These are phyloP conservation scores for Theobroma grandiflorum DNA, from an alignment of 441 rosid species.

Conservation along the genomic window DNA sequence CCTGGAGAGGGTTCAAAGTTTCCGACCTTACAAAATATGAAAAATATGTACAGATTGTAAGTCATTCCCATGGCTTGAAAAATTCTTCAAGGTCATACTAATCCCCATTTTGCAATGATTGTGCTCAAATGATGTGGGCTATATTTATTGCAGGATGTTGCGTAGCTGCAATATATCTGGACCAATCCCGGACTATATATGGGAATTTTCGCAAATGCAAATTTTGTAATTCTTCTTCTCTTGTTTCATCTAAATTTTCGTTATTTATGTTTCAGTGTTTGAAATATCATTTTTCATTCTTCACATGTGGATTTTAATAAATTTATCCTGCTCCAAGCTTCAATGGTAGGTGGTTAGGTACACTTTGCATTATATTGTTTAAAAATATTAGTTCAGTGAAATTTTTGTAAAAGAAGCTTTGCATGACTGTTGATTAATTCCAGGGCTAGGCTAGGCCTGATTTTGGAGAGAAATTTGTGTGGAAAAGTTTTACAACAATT, in stretches of 20 bases:
- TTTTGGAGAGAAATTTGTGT: too few species aligned
- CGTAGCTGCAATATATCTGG: constrained; percentile 52
- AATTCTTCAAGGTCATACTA: background rate
- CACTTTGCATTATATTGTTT: too few species aligned
- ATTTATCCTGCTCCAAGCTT: background rate
- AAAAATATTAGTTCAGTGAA: too few species aligned
- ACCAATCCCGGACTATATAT: constrained; percentile 26
- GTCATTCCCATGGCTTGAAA: background rate
- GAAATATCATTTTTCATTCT: background rate
- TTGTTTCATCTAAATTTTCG: background rate
- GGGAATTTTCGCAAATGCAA: constrained; percentile 23
- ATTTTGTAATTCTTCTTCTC: constrained; percentile 26
- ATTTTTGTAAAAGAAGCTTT: too few species aligned
- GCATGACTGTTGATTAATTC: too few species aligned
- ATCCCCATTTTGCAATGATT: background rate
- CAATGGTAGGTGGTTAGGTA: background rate
- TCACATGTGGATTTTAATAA: background rate
- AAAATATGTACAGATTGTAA: constrained; percentile 27
- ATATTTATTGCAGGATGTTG: constrained; percentile 38
- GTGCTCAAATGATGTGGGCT: background rate
- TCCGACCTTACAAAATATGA: constrained; percentile 37
- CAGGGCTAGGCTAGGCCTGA: too few species aligned
- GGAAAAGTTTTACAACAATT: too few species aligned
- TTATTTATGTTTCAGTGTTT: background rate
- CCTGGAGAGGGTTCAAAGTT: constrained; percentile 37